Conservation (phyloP, 2,329 filamentous ascomycete species). For the Trichoderma koningiopsis region DNA sequence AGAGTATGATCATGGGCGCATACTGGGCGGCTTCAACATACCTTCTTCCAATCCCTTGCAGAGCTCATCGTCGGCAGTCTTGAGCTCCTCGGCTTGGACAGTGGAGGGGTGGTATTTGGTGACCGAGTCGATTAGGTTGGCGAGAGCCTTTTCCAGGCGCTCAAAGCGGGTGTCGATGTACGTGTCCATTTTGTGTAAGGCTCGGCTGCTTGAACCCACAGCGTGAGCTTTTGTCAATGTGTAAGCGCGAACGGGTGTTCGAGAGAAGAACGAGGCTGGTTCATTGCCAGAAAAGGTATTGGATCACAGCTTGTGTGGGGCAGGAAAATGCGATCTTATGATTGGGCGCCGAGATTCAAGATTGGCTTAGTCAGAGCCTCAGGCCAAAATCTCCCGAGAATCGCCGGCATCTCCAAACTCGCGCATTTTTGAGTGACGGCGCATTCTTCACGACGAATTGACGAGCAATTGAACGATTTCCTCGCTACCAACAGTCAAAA, state of each 20-base stretch:
- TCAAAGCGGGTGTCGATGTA: slow-evolving; percentile 65
- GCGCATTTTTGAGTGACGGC: slow-evolving; percentile 35
- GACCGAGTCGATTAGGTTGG: slow-evolving; percentile 74
- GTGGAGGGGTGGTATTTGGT: slow-evolving; percentile 78
- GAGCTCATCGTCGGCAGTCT: slow-evolving; percentile 70
- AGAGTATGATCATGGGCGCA: not conserved
- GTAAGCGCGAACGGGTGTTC: not conserved
- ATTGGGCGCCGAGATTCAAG: slow-evolving; percentile 12
- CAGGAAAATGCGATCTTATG: not conserved
- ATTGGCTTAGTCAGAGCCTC: slow-evolving; percentile 30
- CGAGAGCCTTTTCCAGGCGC: slow-evolving; percentile 67
- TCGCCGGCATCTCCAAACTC: slow-evolving; percentile 43
- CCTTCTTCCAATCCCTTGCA: slow-evolving; percentile 65
- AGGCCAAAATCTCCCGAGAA: slow-evolving; percentile 40
- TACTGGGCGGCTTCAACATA: slow-evolving; percentile 39
- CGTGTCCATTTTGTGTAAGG: slow-evolving; percentile 56
- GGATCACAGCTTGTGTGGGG: slow-evolving; percentile 30
- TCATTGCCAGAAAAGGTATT: not conserved
- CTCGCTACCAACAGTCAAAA: slow-evolving; percentile 40
- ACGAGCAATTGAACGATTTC: slow-evolving; percentile 43
- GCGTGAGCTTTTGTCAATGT: not conserved
- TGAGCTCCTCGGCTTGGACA: slow-evolving; percentile 67
- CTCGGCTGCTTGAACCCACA: not conserved
- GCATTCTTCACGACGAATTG: slow-evolving; percentile 33
- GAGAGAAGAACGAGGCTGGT: slow-evolving; percentile 22